phyloP scores from a whole-genome alignment of 2,329 filamentous ascomycete genomes.

The Taxawa tesnikishii region DNA sequence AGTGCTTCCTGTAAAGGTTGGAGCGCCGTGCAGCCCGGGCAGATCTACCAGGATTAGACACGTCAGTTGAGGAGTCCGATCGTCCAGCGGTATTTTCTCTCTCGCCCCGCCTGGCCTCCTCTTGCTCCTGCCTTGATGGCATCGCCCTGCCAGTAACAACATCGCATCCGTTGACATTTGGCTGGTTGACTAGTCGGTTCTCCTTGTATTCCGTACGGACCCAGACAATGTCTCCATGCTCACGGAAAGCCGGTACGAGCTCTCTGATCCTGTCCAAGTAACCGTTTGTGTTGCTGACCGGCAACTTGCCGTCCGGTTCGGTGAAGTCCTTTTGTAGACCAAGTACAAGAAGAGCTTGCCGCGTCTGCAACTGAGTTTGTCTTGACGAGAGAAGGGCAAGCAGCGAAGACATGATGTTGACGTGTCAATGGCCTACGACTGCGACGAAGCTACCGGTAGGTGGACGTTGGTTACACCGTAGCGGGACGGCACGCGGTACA shows the following conservation, averaged over 20 bases:
- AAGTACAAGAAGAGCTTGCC: slow-evolving; percentile 64
- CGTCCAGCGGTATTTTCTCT: too few relatives aligned
- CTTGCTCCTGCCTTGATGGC: too few relatives aligned
- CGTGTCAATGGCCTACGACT: neutral
- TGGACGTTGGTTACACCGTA: too few relatives aligned
- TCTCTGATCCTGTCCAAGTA: slow-evolving; percentile 56
- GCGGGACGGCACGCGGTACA: too few relatives aligned
- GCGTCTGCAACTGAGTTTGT: slow-evolving; percentile 41
- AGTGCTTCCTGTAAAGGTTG: too few relatives aligned
- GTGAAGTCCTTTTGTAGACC: slow-evolving; percentile 91
- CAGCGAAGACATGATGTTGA: slow-evolving; percentile 24
- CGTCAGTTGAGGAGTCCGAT: too few relatives aligned
- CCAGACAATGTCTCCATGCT: slow-evolving; percentile 68
- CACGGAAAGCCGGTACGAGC: slow-evolving; percentile 62
- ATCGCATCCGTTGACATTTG: neutral
- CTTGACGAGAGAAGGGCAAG: slow-evolving; percentile 32
- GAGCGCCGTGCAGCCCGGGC: too few relatives aligned
- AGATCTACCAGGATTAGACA: too few relatives aligned
- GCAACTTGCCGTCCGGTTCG: slow-evolving; percentile 52
- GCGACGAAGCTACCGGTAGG: too few relatives aligned
- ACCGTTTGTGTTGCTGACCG: slow-evolving; percentile 48
- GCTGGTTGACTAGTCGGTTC: slow-evolving; percentile 4
- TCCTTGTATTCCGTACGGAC: slow-evolving; percentile 57
- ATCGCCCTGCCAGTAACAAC: too few relatives aligned
- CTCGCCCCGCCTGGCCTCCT: too few relatives aligned